A percentile compares a stretch with the other conserved stretches of the same genome.
phyloP scores from a whole-genome alignment of 2,329 filamentous ascomycete genomes.

The Amauroascus verrucosus region DNA sequence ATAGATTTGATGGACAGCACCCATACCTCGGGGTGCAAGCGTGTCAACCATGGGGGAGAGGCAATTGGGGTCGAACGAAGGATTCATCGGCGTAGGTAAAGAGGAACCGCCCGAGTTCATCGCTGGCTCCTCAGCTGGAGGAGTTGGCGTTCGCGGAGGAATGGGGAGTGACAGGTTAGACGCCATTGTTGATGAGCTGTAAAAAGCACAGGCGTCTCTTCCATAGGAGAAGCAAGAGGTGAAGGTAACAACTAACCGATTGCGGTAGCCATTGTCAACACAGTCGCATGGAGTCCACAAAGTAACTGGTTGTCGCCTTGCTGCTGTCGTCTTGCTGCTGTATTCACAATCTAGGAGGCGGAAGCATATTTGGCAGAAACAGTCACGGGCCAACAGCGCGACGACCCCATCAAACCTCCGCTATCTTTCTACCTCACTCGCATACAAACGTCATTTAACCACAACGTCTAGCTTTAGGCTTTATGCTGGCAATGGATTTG shows the following conservation, averaged over 20 bases:
- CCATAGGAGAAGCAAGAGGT: not conserved
- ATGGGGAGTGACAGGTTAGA: constrained; percentile 48
- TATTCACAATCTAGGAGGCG: not conserved
- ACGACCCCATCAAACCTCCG: not conserved
- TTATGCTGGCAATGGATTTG: constrained; percentile 14
- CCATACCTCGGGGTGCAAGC: constrained; percentile 22
- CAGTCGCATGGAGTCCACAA: not conserved
- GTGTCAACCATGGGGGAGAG: constrained; percentile 40
- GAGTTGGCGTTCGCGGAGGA: constrained; percentile 55
- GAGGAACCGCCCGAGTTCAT: constrained; percentile 19
- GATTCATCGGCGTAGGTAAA: constrained; percentile 22
- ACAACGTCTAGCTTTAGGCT: constrained; percentile 2
- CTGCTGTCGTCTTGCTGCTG: not conserved
- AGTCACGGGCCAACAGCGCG: too few species aligned
- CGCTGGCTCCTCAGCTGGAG: constrained; percentile 42
- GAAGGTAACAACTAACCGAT: not conserved
- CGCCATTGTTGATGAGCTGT: constrained; percentile 40
- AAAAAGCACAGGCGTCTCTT: not conserved
- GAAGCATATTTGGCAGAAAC: not conserved
- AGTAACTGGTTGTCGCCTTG: not conserved
- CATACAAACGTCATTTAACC: not conserved
- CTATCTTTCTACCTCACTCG: not conserved
- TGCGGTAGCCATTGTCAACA: not conserved
- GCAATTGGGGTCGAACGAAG: constrained; percentile 35
- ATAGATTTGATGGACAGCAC: not conserved